Evolutionary conservation across 495 filamentous ascomycete genomes (phyloP).

Genomic region (Physcia stellaris): DNA sequence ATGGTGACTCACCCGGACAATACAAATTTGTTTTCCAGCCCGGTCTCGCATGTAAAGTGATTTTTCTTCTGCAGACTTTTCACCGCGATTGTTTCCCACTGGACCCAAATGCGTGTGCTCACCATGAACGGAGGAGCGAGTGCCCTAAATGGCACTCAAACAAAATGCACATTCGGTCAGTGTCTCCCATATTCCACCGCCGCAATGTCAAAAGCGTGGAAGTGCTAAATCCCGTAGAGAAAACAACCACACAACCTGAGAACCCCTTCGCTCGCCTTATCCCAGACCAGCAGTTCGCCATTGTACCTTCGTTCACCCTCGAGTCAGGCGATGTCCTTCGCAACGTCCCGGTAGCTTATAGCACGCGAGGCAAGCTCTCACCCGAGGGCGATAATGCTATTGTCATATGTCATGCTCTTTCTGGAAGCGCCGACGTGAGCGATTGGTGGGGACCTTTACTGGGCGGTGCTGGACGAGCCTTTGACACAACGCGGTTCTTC

Average conservation of each 20-base stretch:
- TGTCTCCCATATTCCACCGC: conserved; percentile 13
- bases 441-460: conserved; percentile 98
- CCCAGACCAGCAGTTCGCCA: conserved; percentile 67
- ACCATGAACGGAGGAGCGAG: too few species aligned
- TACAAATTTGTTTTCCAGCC: too few species aligned
- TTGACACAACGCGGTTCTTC: conserved; percentile 87
- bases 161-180: conserved; percentile 25
- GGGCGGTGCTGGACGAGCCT: conserved; percentile 76
- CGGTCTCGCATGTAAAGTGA: too few species aligned
- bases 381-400: conserved; percentile 73
- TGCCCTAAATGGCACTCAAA: not conserved
- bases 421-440: conserved; percentile 86
- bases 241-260: conserved; percentile 58
- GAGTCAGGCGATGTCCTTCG: conserved; percentile 78
- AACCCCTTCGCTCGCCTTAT: conserved; percentile 85
- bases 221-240: conserved; percentile 53
- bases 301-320: conserved; percentile 81
- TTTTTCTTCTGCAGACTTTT: too few species aligned
- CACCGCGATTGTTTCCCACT: too few species aligned
- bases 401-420: conserved; percentile 94
- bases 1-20: too few species aligned
- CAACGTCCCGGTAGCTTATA: conserved; percentile 92
- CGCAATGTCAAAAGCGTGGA: conserved; percentile 15
- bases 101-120: too few species aligned
- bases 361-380: conserved; percentile 64